phyloP scores from a whole-genome alignment of 306 rosid species.

The Adenanthera pavonina region DNA sequence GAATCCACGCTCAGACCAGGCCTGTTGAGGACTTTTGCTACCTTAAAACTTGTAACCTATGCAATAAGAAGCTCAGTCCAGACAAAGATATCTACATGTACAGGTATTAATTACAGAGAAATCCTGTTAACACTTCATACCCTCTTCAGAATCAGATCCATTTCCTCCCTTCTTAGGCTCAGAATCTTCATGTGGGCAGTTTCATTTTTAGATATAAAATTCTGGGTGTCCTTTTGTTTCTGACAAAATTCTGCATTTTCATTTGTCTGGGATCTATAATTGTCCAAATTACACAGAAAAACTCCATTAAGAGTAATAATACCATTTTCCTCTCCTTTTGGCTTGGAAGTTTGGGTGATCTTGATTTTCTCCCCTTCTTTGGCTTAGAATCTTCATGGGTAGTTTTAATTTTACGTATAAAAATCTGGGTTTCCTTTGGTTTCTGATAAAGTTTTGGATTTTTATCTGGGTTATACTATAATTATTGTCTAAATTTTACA shows the following conservation, averaged over 20 bases:
- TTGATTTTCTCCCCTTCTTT: no score
- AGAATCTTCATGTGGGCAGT: neutral
- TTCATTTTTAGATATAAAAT: neutral
- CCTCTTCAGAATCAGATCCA: neutral
- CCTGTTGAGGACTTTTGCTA: constrained; percentile 1
- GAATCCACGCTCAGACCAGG: neutral
- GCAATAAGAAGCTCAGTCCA: constrained; percentile 31
- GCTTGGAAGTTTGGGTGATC: neutral
- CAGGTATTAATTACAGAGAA: constrained; percentile 21
- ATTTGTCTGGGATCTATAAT: neutral
- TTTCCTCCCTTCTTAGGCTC: neutral
- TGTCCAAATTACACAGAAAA: neutral
- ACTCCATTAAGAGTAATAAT: neutral
- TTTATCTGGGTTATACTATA: neutral
- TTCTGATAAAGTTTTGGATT: neutral
- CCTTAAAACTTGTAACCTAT: constrained; percentile 34
- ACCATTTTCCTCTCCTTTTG: neutral
- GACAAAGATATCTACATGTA: constrained; percentile 36
- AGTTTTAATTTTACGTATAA: neutral
- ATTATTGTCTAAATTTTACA: no score
- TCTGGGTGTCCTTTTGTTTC: neutral
- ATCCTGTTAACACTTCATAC: neutral
- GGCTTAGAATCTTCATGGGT: neutral
- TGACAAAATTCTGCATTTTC: neutral
- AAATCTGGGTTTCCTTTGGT: neutral